These are phyloP conservation scores for Chlorella sp. DNA, from an alignment of 139 green algal genomes.

Conservation along the genomic window DNA sequence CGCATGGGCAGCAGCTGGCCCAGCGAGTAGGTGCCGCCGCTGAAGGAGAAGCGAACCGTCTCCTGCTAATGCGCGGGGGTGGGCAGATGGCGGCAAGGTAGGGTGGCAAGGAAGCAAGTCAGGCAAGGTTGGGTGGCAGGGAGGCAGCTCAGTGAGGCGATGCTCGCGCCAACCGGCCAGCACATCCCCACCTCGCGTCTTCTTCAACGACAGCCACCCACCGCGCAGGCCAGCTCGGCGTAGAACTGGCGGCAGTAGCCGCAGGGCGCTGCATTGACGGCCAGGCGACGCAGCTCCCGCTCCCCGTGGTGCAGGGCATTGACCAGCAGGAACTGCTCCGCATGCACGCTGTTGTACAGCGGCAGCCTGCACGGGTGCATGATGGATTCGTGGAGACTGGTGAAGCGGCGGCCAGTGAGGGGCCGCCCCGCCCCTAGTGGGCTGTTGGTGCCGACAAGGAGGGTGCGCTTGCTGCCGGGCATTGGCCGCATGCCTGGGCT, in stretches of 20 bases:
- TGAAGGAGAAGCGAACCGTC: slow-evolving; percentile 67
- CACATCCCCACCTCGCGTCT: too few species aligned
- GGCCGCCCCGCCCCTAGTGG: too few species aligned
- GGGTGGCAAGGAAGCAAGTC: background rate
- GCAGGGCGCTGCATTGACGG: slow-evolving; percentile 81
- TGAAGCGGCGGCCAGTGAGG: too few species aligned
- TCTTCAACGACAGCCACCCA: slow-evolving; percentile 37
- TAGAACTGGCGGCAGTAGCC: slow-evolving; percentile 91
- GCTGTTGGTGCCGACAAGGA: too few species aligned
- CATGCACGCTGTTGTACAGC: slow-evolving; percentile 87
- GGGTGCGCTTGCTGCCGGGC: too few species aligned
- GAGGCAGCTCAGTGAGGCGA: too few species aligned
- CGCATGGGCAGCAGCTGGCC: slow-evolving; percentile 74
- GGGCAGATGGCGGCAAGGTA: background rate
- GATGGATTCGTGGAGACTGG: too few species aligned
- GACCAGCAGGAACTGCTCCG: slow-evolving; percentile 86
- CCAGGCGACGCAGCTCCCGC: slow-evolving; percentile 58
- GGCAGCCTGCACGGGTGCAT: slow-evolving; percentile 47
- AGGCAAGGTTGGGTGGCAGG: background rate
- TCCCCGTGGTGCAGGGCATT: slow-evolving; percentile 75
- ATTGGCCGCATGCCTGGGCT: too few species aligned
- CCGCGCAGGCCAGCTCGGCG: slow-evolving; percentile 76
- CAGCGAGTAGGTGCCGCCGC: slow-evolving; percentile 50
- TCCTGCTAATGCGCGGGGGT: slow-evolving; percentile 52
- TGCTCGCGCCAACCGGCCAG: too few species aligned